Percentiles rank a stretch among this genome's conserved stretches.
Evolutionary conservation across 2,329 filamentous ascomycete species (phyloP).

Genomic region (Emmonsiellopsis sp.): DNA sequence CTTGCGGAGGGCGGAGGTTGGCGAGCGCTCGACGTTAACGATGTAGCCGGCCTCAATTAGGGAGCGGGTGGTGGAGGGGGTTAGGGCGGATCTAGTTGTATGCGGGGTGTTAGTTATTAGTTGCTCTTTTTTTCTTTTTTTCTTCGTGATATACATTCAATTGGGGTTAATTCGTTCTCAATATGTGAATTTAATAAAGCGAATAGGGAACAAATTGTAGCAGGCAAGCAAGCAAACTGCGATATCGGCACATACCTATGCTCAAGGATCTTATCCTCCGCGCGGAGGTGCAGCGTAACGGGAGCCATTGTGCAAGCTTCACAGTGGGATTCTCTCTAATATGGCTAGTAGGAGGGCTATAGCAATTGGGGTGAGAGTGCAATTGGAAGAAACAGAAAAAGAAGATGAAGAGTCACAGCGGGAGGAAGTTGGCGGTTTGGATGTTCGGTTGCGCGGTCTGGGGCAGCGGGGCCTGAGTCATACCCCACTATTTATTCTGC

Average conservation of each 20-base stretch:
- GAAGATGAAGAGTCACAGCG: too few species aligned
- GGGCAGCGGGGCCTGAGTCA: too few species aligned
- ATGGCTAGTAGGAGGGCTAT: background rate
- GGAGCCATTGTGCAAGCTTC: conserved; percentile 4
- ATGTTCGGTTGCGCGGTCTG: too few species aligned
- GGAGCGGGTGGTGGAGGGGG: conserved; percentile 29
- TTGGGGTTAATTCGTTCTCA: background rate
- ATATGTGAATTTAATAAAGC: background rate
- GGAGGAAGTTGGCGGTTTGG: too few species aligned
- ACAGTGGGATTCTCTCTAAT: background rate
- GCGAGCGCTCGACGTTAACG: conserved; percentile 30
- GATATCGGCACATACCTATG: conserved; percentile 10
- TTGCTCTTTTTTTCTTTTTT: background rate
- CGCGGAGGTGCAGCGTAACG: conserved; percentile 13
- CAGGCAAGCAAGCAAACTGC: background rate
- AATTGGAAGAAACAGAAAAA: background rate
- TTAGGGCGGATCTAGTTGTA: conserved; percentile 12
- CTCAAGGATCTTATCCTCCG: conserved; percentile 15
- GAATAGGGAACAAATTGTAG: background rate
- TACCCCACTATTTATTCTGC: too few species aligned
- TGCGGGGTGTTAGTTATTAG: background rate
- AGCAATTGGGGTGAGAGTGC: background rate
- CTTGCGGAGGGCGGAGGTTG: conserved; percentile 16
- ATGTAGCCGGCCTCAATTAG: conserved; percentile 32
- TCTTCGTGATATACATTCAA: background rate